Evolutionary conservation across 1,284 basidiomycete species (phyloP), one percentile per base, ranked within the genome.

Genomic region (Rhodotorula sp.): DNA sequence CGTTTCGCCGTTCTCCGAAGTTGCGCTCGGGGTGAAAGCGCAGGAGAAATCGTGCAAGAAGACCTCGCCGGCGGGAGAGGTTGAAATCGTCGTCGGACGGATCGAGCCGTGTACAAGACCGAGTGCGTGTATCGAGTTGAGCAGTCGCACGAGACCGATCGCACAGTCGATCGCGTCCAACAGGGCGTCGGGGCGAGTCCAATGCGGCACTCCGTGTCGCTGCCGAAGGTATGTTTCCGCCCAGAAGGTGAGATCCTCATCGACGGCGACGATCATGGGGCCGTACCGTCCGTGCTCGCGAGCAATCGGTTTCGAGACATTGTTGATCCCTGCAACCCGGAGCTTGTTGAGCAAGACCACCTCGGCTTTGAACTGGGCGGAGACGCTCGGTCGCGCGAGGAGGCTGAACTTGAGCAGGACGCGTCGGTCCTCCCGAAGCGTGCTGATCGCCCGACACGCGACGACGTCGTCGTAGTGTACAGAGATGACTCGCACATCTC

Each of bases 31-130:
- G 10, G 55, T 31, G 43, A 73, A 73, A 12, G 74, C 67, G 63
- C 71, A 76, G 5, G 69, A 71, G 31, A 76, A 76, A 48, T 76
- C 74, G 65, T 73, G 71, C 31, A 76, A 47, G 63, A 73, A 65
- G 5, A 72, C 59, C 43, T 76, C 69, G 62, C 43, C 26, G 47
- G 67, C 63, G 26, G 67, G 8, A 2, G 71, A 70, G 6, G 18
- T 55, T 2, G 69, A 71, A 48, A 76, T 38, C n/a, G 67, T 71
- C 6, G 64, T 66, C 5, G 74, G 72, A 19, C 74, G 71, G 47
- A 76, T 66, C 31, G 74, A 73, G 21, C 60, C 61, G 67, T 76
- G 74, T 16, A 76, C 74, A 64, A 69, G 52, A 21, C 61, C 56
- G n/a, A 56, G n/a, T 38, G 57, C 54, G 69, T 76, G 74, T 26